A percentile compares a stretch with the other conserved stretches of the same genome.
phyloP scores from a whole-genome alignment of 352 stramenopile species.

The Pythium dissotocum region DNA sequence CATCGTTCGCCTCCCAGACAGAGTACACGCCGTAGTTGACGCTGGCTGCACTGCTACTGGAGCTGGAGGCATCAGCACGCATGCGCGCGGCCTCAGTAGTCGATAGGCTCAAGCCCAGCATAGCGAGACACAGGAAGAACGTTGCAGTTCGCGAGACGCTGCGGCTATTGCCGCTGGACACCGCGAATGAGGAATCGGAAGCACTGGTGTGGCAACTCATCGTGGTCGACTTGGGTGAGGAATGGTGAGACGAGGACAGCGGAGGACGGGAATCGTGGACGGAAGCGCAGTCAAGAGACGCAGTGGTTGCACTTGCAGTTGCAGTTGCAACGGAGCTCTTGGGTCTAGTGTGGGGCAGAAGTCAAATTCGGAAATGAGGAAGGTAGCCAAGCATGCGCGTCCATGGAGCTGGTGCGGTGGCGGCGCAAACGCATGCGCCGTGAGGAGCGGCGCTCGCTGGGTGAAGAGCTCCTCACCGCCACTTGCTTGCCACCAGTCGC shows the following conservation, averaged over 20 bases:
- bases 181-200: background rate
- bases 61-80: background rate
- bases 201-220: background rate
- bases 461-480: background rate
- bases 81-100: background rate
- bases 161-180: background rate
- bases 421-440: background rate
- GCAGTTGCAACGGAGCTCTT: background rate
- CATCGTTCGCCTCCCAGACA: conserved; percentile 4
- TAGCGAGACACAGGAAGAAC: background rate
- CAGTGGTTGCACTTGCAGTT: background rate
- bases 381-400: background rate
- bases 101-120: background rate
- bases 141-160: background rate
- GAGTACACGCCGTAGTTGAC: conserved; percentile 3
- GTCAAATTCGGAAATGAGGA: conserved; percentile 2
- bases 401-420: background rate
- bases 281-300: background rate
- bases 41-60: background rate
- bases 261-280: background rate
- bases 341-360: background rate
- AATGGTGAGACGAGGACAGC: background rate
- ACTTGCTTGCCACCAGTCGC: background rate
- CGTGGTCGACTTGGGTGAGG: background rate
- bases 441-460: too few relatives aligned